Conservation (phyloP, 768 basidiomycete genomes). For the Agrocybe pediades region DNA sequence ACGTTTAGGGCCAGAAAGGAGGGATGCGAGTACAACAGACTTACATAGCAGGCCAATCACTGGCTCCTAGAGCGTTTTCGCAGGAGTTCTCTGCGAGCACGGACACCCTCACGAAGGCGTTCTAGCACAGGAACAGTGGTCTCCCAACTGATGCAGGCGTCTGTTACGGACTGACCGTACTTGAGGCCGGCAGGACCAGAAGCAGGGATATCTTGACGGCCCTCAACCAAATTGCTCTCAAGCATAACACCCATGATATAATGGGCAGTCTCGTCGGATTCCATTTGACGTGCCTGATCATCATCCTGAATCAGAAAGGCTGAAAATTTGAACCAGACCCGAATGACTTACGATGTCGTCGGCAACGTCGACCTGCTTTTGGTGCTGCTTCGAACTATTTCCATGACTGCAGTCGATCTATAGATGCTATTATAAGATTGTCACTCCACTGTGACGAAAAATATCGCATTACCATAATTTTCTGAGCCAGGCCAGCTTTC, state of each 20-base stretch:
- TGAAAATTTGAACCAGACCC: background rate
- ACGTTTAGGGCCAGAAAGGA: background rate
- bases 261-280: conserved; percentile 66
- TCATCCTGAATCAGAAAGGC: background rate
- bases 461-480: conserved; percentile 72
- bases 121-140: conserved; percentile 81
- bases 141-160: conserved; percentile 91
- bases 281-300: conserved; percentile 69
- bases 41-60: background rate
- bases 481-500: conserved; percentile 78
- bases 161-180: conserved; percentile 88
- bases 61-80: conserved; percentile 25
- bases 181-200: conserved; percentile 71
- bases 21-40: background rate
- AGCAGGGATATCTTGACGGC: conserved; percentile 81
- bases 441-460: conserved; percentile 5
- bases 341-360: conserved; percentile 75
- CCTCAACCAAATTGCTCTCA: conserved; percentile 88
- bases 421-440: background rate
- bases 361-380: conserved; percentile 85
- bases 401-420: conserved; percentile 98
- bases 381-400: conserved; percentile 91
- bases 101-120: conserved; percentile 85
- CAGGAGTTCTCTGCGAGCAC: conserved; percentile 62
- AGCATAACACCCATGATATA: conserved; percentile 94